These are phyloP conservation scores for Heterobasidion parviporum DNA, from an alignment of 1,284 basidiomycete species.

Conservation along the genomic window DNA sequence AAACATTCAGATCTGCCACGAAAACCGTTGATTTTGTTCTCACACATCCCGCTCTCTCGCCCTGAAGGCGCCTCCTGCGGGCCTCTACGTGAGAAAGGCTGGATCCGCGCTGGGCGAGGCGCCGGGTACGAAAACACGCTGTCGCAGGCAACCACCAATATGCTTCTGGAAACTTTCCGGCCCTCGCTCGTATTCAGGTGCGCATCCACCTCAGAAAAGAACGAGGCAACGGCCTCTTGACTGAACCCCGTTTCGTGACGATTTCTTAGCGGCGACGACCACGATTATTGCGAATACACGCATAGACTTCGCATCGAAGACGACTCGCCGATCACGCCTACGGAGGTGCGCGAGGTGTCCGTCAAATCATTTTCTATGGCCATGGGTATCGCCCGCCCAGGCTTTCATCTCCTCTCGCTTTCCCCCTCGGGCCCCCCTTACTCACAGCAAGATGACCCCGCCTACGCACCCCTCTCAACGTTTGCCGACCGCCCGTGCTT, in stretches of 20 bases:
- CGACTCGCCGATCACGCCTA: constrained; percentile 13
- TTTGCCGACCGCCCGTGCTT: constrained; percentile 42
- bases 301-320: constrained; percentile 27
- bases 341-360: constrained; percentile 42
- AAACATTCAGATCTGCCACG: constrained; percentile 26
- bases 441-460: constrained; percentile 8
- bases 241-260: neutral
- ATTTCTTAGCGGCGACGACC: constrained; percentile 48
- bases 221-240: no score
- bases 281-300: constrained; percentile 54
- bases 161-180: constrained; percentile 40
- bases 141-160: constrained; percentile 37
- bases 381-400: constrained; percentile 47
- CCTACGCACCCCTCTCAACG: constrained; percentile 8
- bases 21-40: constrained; percentile 36
- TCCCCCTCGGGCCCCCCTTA: constrained; percentile 20
- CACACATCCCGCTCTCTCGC: constrained; percentile 55
- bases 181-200: constrained; percentile 47
- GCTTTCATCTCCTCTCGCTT: constrained; percentile 58
- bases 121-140: constrained; percentile 60
- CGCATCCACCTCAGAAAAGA: constrained; percentile 2
- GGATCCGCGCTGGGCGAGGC: constrained; percentile 45
- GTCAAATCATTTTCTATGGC: constrained; percentile 56
- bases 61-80: constrained; percentile 45
- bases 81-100: constrained; percentile 40